Conservation (phyloP, 2,329 filamentous ascomycete genomes). For the Aspergillus alliaceus region DNA sequence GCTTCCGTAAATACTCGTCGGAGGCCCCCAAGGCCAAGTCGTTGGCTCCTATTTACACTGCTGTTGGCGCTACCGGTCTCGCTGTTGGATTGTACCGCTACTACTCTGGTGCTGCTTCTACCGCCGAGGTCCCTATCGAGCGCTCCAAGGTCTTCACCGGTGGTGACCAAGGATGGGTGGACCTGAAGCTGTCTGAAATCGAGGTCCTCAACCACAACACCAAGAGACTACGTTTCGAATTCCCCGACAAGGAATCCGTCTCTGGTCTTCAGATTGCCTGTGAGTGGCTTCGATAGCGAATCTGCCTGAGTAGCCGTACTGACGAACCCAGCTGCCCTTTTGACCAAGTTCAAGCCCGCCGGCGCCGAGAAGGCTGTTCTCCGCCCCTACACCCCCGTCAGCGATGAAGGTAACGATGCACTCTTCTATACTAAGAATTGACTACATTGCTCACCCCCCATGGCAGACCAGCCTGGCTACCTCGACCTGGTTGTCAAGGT, state of each 20-base stretch:
- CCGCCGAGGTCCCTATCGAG: slow-evolving; percentile 34
- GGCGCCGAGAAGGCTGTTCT: slow-evolving; percentile 82
- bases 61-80: slow-evolving; percentile 39
- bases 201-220: slow-evolving; percentile 90
- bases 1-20: slow-evolving; percentile 73
- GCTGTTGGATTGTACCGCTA: slow-evolving; percentile 61
- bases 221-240: slow-evolving; percentile 84
- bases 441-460: not conserved
- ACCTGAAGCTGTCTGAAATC: slow-evolving; percentile 74
- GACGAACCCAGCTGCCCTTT: slow-evolving; percentile 60
- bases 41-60: slow-evolving; percentile 58
- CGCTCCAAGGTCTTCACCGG: slow-evolving; percentile 66
- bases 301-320: not conserved
- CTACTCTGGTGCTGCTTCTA: slow-evolving; percentile 31
- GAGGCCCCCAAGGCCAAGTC: slow-evolving; percentile 53
- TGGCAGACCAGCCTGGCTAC: slow-evolving; percentile 69
- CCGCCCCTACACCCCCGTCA: slow-evolving; percentile 89
- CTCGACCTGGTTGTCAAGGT: slow-evolving; percentile 89
- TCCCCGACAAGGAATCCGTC: slow-evolving; percentile 79
- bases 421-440: not conserved
- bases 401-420: slow-evolving; percentile 66
- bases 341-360: slow-evolving; percentile 89
- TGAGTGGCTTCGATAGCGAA: slow-evolving; percentile 32
- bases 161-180: slow-evolving; percentile 85
- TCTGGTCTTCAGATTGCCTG: slow-evolving; percentile 81